Base-by-base conservation (phyloP, 2,329 filamentous ascomycete species). In the Aureobasidium zeae region DNA sequence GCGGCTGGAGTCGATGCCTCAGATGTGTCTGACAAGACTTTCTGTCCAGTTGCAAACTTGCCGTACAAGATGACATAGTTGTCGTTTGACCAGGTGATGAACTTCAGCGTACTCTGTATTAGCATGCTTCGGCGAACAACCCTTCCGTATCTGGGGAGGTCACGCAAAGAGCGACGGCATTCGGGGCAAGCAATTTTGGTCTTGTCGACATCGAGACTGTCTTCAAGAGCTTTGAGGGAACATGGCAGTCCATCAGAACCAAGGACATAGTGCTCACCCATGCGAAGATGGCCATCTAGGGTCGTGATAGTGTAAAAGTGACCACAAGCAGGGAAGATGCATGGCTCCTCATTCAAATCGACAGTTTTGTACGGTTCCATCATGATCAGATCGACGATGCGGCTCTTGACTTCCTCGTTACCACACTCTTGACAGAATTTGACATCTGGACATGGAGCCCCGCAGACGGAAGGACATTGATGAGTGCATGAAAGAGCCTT, bases 31-130 rank as follows among this genome's bases (percentile, higher is more conserved):
- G 20, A 7, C 22, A 42, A 13, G n/a, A 2, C 6, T 11, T 20
- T 34, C 13, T 34, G 21, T 43, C 15, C 20, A 8, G 12, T 13
- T 7, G 24, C 13, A 21, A 46, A 39, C 2, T 4, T n/a, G 20
- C 25, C 36, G 9, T 48, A 21, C 2, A 54, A 38, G 1, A 41
- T 30, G 5, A 31, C 45, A 10, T 59, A 38, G 5, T 37, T 36
- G 5, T 49, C 52, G 6, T 72, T 70, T 0, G 72, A 66, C 63
- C 68, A 74, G 3, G 69, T 53, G n/a, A 79, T 70, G 54, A 83
- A 79, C 49, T 76, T 79, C 59, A 80, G 81, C 0, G 76, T 76
- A 0, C 72, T 66, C 54, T 81, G 73, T 43, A 83, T 77, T 1
- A 84, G 64, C 5, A 77, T 61, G 1, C 72, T 75, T 3, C 73